phyloP scores from a whole-genome alignment of 192 early-diverging fungal genomes.

The Entophlyctis luteolus region DNA sequence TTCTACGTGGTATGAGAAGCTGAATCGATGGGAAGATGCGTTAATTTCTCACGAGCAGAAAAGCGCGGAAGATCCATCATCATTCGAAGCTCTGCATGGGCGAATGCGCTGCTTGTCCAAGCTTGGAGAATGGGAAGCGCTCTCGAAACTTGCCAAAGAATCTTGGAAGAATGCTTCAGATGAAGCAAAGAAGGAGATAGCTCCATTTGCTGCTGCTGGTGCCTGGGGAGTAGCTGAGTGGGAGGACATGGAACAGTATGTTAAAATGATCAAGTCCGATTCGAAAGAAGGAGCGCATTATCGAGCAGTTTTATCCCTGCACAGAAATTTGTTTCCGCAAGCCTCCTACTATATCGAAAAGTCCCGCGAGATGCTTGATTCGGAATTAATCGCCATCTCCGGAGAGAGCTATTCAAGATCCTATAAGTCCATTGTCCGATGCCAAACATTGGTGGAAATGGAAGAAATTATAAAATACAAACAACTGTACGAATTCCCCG shows the following conservation, averaged over 20 bases:
- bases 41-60: slow-evolving; percentile 68
- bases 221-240: slow-evolving; percentile 79
- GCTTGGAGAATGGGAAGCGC: slow-evolving; percentile 77
- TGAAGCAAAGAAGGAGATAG: slow-evolving; percentile 30
- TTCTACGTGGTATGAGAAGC: slow-evolving; percentile 78
- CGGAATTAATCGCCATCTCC: slow-evolving; percentile 67
- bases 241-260: slow-evolving; percentile 76
- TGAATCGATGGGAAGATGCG: slow-evolving; percentile 82
- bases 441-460: slow-evolving; percentile 73
- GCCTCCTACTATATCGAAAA: slow-evolving; percentile 65
- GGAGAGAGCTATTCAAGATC: slow-evolving; percentile 82
- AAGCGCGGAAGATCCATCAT: slow-evolving; percentile 39
- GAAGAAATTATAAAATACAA: slow-evolving; percentile 86
- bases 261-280: slow-evolving; percentile 60
- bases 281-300: slow-evolving; percentile 68
- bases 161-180: slow-evolving; percentile 59
- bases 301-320: slow-evolving; percentile 68
- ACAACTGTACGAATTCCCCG: slow-evolving; percentile 63
- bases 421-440: slow-evolving; percentile 65
- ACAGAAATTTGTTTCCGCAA: slow-evolving; percentile 62
- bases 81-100: slow-evolving; percentile 52
- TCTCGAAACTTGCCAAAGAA: slow-evolving; percentile 66
- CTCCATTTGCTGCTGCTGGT: slow-evolving; percentile 67
- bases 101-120: slow-evolving; percentile 77
- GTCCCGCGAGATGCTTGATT: slow-evolving; percentile 69